Evolutionary conservation across 805 yeast genomes (phyloP).

Genomic region (Hanseniaspora guilliermondii): DNA sequence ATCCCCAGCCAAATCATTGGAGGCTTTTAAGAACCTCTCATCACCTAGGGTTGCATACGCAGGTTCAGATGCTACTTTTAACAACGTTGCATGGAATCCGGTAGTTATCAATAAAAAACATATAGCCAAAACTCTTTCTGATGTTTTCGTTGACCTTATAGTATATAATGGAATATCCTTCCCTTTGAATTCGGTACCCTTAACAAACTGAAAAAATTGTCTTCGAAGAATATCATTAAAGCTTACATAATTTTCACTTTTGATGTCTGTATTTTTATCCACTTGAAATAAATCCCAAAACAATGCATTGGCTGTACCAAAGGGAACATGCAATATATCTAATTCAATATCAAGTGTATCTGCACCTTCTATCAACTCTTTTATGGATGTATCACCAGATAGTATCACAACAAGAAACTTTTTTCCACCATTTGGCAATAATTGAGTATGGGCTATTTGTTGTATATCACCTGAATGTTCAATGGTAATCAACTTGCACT

Average conservation of each 20-base stretch:
- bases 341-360: not conserved
- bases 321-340: conserved; percentile 3
- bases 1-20: not conserved
- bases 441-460: not conserved
- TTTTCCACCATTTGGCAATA: not conserved
- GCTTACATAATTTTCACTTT: not conserved
- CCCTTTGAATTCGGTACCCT: not conserved
- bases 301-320: conserved; percentile 11
- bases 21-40: conserved; percentile 8
- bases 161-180: not conserved
- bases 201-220: not conserved
- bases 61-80: conserved; percentile 8
- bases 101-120: conserved; percentile 3
- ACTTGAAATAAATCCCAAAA: conserved; percentile 6
- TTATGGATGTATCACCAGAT: conserved; percentile 10
- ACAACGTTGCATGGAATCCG: conserved; percentile 9
- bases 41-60: conserved; percentile 7
- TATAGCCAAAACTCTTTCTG: not conserved
- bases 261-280: not conserved
- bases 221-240: not conserved
- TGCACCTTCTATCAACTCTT: conserved; percentile 2
- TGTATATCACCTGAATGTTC: not conserved
- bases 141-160: not conserved
- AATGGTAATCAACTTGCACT: not conserved
- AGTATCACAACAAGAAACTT: not conserved